Percentiles rank a stretch among this genome's conserved stretches.
These are phyloP conservation scores for Apophysomyces sp. DNA, from an alignment of 371 early-diverging fungal genomes.

Conservation along the genomic window DNA sequence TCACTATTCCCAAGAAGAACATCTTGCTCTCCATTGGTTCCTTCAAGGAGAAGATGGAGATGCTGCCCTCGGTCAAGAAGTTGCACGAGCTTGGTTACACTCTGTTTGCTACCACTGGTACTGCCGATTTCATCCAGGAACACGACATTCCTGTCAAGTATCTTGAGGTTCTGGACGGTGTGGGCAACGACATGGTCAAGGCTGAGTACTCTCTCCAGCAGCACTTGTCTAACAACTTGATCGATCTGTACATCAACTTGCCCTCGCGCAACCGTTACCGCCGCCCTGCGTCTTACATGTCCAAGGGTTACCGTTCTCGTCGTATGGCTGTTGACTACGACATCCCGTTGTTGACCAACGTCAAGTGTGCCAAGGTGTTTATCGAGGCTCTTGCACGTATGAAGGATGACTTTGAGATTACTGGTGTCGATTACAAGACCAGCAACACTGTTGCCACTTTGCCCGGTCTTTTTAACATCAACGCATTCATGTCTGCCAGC, in stretches of 20 bases:
- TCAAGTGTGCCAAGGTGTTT: slow-evolving; percentile 97
- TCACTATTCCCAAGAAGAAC: slow-evolving; percentile 89
- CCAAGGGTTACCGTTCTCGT: slow-evolving; percentile 91
- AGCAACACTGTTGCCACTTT: slow-evolving; percentile 79
- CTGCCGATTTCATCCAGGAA: slow-evolving; percentile 93
- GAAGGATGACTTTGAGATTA: slow-evolving; percentile 67
- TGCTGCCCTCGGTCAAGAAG: slow-evolving; percentile 82
- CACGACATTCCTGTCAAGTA: slow-evolving; percentile 90
- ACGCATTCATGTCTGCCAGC: slow-evolving; percentile 54
- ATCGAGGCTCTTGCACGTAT: slow-evolving; percentile 89
- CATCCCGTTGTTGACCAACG: slow-evolving; percentile 94
- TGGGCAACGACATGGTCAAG: slow-evolving; percentile 59
- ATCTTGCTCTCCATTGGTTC: slow-evolving; percentile 91
- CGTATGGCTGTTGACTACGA: slow-evolving; percentile 97
- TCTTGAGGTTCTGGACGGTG: slow-evolving; percentile 73
- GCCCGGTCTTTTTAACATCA: slow-evolving; percentile 88
- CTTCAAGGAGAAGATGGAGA: slow-evolving; percentile 93
- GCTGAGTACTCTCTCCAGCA: slow-evolving; percentile 91
- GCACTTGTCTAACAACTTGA: slow-evolving; percentile 93
- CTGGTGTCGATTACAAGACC: slow-evolving; percentile 85
- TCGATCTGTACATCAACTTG: slow-evolving; percentile 97
- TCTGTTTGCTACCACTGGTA: slow-evolving; percentile 93
- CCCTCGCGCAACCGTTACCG: slow-evolving; percentile 95
- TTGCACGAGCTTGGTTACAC: slow-evolving; percentile 84
- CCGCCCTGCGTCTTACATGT: slow-evolving; percentile 94